These are phyloP conservation scores for Alternaria metachromatica DNA, from an alignment of 2,329 filamentous ascomycete species.

Conservation along the genomic window DNA sequence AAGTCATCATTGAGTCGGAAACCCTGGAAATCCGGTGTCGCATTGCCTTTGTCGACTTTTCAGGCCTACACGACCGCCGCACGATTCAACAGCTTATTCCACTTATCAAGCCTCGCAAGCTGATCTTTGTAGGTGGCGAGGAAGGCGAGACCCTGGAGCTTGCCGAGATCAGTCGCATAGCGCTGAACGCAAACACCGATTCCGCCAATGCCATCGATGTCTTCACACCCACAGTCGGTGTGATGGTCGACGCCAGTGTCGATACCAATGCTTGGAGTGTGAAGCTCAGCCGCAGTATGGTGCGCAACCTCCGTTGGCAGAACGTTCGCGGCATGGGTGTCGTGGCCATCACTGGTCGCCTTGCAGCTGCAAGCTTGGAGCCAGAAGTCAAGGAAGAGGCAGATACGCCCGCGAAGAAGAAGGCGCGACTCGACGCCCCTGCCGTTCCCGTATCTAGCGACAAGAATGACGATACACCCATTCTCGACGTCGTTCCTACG, in stretches of 20 bases:
- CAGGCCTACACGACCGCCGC: conserved; percentile 89
- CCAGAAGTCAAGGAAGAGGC: conserved; percentile 49
- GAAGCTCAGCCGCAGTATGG: conserved; percentile 82
- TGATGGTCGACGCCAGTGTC: conserved; percentile 84
- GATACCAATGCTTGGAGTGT: conserved; percentile 98
- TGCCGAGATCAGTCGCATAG: conserved; percentile 78
- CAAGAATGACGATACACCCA: conserved; percentile 58
- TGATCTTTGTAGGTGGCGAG: conserved; percentile 87
- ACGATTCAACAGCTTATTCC: conserved; percentile 95
- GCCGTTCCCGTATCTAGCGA: conserved; percentile 55
- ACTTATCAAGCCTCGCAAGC: conserved; percentile 89
- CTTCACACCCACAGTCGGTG: conserved; percentile 79
- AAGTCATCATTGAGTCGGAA: conserved; percentile 70
- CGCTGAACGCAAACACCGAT: conserved; percentile 60
- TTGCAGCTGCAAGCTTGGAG: conserved; percentile 59
- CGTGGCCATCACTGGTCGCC: conserved; percentile 84
- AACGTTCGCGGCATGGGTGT: conserved; percentile 88
- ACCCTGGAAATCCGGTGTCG: conserved; percentile 73
- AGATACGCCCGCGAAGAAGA: conserved; percentile 58
- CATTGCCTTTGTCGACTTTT: conserved; percentile 89
- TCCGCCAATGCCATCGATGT: conserved; percentile 65
- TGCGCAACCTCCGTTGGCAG: conserved; percentile 92
- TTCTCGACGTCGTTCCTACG: conserved; percentile 66
- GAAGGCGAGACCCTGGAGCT: conserved; percentile 75
- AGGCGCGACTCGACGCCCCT: conserved; percentile 51